Evolutionary conservation across 108 stramenopile species (phyloP), one percentile per base, ranked within the genome.

Genomic region (Stephanodiscus minutulus): DNA sequence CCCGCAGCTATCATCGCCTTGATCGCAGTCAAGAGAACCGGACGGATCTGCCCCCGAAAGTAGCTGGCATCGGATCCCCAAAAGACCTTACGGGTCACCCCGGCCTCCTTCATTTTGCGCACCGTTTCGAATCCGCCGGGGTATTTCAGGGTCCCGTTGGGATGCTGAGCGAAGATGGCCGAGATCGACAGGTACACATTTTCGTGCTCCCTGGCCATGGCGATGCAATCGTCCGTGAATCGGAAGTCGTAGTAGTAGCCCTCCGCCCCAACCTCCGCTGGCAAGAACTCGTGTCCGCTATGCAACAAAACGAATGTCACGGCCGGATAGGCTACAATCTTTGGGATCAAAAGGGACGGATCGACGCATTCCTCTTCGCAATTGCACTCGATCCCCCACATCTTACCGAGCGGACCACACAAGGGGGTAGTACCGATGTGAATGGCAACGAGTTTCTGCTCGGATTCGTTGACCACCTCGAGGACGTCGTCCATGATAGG

Each of bases 361-460:
- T 78, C 43, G 31, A 65, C 58, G 50, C 72, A 72, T 31, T 72
- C 70, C 18, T 20, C 24, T 2, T 8, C 53, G 63, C 73, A 74
- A 46, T 37, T 18, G 17, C 44, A 25, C 12, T 33, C 25, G 13
- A 79, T 29, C 12, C 61, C 61, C 0, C 29, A 50, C 25, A 50
- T 41, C 27, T 70, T 29, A n/a, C 77, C 77, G 15, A 79, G 24
- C 3, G 77, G 77, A 0, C 77, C 77, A 55, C 77, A 79, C 31
- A 72, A 61, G 5, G 77, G 77, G n/a, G 77, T 79, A 2, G 77
- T 79, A 15, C 77, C 77, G 55, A 72, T 70, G 44, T 79, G 77
- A 46, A 79, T 73, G 18, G 67, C 67, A n/a, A 79, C 12, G 7
- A 73, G 13, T 44, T 66, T 72, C 17, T 43, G 25, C 20, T 1